Conservation (phyloP, 176 grass and related monocot genomes). For the Microstegium vimineum region DNA sequence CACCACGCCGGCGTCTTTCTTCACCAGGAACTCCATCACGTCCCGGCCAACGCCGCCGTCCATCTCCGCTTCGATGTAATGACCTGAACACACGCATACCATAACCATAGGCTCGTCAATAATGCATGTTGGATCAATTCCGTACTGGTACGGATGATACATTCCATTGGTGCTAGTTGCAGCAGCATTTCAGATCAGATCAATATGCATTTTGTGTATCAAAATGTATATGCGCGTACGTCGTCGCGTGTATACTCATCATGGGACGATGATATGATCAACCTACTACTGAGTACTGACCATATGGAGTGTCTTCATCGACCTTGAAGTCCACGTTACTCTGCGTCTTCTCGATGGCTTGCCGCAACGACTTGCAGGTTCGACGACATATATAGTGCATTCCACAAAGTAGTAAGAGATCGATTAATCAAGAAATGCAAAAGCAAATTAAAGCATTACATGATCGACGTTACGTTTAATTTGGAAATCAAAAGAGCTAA, state of each 20-base stretch:
- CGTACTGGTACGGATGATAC: too few species aligned
- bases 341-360: conserved; percentile 72
- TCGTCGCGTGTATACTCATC: too few species aligned
- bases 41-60: conserved; percentile 67
- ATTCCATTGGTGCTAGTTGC: too few species aligned
- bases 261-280: too few species aligned
- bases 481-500: background rate
- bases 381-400: too few species aligned
- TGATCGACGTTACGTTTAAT: background rate
- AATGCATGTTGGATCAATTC: too few species aligned
- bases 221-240: too few species aligned
- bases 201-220: too few species aligned
- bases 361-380: conserved; percentile 52
- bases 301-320: conserved; percentile 59
- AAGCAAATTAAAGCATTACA: background rate
- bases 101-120: too few species aligned
- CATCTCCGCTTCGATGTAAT: conserved; percentile 77
- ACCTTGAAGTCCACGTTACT: conserved; percentile 52
- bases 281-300: too few species aligned
- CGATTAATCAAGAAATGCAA: background rate
- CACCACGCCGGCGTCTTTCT: conserved; percentile 49
- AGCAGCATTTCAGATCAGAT: too few species aligned
- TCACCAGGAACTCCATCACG: conserved; percentile 83
- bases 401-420: background rate
- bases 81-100: conserved; percentile 34